A percentile compares a stretch with the other conserved stretches of the same genome.
Evolutionary conservation across 169 alveolate species (phyloP).

Genomic region (Plasmodium ovale): DNA sequence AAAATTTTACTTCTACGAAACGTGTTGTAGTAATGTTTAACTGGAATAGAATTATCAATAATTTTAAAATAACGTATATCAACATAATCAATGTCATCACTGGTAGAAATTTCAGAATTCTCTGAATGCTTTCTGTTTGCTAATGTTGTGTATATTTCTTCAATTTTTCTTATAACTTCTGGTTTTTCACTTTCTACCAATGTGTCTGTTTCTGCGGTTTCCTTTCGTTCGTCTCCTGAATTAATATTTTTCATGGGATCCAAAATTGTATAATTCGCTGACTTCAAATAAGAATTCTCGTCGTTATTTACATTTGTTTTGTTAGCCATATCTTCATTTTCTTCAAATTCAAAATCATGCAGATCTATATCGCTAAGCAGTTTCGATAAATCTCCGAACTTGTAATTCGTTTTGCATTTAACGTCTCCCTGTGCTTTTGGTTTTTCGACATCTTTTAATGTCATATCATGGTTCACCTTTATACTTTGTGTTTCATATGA

Average conservation of each 20-base stretch:
- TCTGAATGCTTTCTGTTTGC: constrained; percentile 63
- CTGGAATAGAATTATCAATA: constrained; percentile 63
- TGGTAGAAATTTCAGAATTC: constrained; percentile 32
- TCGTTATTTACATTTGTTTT: constrained; percentile 16
- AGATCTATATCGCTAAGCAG: constrained; percentile 23
- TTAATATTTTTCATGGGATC: constrained; percentile 6
- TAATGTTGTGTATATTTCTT: constrained; percentile 43
- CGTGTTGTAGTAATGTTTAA: constrained; percentile 53
- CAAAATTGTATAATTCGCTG: background rate
- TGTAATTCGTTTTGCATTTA: constrained; percentile 28
- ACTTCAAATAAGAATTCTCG: background rate
- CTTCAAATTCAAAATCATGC: constrained; percentile 16
- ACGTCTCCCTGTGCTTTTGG: constrained; percentile 8
- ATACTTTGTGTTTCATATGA: background rate
- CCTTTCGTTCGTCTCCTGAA: constrained; percentile 20
- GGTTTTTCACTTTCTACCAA: constrained; percentile 54
- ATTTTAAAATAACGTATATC: constrained; percentile 67
- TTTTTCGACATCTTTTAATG: background rate
- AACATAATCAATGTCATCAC: constrained; percentile 46
- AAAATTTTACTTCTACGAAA: constrained; percentile 65
- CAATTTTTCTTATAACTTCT: constrained; percentile 39
- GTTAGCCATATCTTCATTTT: constrained; percentile 3
- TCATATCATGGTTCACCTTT: background rate
- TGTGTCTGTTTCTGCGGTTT: background rate
- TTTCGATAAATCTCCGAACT: constrained; percentile 38